Conservation (phyloP, 768 basidiomycete genomes). For the Termitomyces sp. region DNA sequence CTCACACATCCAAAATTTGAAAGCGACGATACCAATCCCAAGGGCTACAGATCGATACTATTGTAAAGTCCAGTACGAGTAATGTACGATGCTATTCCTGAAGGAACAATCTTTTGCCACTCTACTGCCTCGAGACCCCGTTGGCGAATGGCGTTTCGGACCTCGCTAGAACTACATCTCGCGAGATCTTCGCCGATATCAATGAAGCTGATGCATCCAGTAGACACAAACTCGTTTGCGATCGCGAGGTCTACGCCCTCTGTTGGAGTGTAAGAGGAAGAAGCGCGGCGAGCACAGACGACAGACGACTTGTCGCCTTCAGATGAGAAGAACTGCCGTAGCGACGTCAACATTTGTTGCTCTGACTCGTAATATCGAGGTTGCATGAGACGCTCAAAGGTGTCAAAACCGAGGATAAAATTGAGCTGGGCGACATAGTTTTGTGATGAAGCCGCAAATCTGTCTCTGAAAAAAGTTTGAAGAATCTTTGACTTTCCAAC, state of each 20-base stretch:
- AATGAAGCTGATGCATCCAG: constrained; percentile 49
- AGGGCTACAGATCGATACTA: background rate
- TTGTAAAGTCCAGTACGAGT: constrained; percentile 11
- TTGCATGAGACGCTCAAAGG: constrained; percentile 73
- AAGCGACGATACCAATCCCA: background rate
- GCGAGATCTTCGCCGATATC: constrained; percentile 54
- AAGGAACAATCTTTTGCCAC: constrained; percentile 16
- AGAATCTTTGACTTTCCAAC: constrained; percentile 70
- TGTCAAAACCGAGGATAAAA: constrained; percentile 82
- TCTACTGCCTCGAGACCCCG: constrained; percentile 14
- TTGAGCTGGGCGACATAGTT: constrained; percentile 38
- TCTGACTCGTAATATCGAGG: constrained; percentile 66
- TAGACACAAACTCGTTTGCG: constrained; percentile 44
- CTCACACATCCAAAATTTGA: background rate
- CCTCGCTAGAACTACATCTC: constrained; percentile 64
- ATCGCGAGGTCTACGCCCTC: constrained; percentile 18
- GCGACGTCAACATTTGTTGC: constrained; percentile 46
- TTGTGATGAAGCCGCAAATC: constrained; percentile 19
- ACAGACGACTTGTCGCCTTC: constrained; percentile 48
- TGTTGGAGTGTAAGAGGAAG: constrained; percentile 5
- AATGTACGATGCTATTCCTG: constrained; percentile 15
- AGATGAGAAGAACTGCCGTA: constrained; percentile 54
- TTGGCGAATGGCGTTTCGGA: constrained; percentile 40
- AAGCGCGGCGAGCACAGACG: constrained; percentile 48
- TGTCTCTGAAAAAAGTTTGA: constrained; percentile 39